Conservation (phyloP, 1,284 basidiomycete genomes). For the Trichosporon sp. region DNA sequence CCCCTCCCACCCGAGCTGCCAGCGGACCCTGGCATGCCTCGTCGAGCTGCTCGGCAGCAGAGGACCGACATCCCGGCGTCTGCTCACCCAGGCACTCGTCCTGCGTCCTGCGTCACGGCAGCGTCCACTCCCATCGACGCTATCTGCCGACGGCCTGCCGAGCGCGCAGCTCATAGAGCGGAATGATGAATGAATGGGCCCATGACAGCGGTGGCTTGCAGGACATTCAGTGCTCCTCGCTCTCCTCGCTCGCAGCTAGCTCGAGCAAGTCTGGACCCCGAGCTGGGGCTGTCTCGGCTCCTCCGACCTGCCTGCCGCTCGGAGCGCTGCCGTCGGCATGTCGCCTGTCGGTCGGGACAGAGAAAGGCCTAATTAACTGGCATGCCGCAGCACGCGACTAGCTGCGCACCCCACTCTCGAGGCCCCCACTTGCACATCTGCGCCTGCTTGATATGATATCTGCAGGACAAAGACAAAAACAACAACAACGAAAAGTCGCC, state of each 20-base stretch:
- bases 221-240: not conserved
- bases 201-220: not conserved
- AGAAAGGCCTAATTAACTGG: not conserved
- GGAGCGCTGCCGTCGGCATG: not conserved
- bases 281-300: not conserved
- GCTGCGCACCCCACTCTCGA: too few species aligned
- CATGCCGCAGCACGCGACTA: not conserved
- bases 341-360: not conserved
- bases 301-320: not conserved
- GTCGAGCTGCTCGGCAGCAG: too few species aligned
- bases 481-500: too few species aligned
- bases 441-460: too few species aligned
- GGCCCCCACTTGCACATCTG: too few species aligned
- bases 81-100: not conserved
- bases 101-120: too few species aligned
- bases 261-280: not conserved
- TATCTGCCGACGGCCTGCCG: not conserved
- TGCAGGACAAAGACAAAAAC: too few species aligned
- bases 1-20: not conserved
- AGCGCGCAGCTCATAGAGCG: not conserved
- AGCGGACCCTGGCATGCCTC: not conserved
- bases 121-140: not conserved
- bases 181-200: not conserved
- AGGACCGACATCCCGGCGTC: not conserved
- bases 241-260: not conserved